Percentiles rank a stretch among this genome's conserved stretches.
Evolutionary conservation across 2,329 filamentous ascomycete species (phyloP).

Genomic region (Mycosphaerella arachidis): DNA sequence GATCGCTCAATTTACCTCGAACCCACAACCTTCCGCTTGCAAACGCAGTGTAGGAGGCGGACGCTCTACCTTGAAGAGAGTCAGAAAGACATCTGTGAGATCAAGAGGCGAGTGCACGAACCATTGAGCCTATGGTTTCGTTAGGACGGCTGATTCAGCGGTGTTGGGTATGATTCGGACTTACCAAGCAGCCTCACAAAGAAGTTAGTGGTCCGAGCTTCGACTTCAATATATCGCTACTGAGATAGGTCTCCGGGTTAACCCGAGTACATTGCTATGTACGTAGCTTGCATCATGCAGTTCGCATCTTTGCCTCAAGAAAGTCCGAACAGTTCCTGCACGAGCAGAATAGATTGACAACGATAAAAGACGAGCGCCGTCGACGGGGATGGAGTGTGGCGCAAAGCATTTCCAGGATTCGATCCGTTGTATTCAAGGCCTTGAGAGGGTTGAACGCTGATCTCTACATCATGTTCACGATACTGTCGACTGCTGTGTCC

Average conservation of each 20-base stretch:
- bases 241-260: background rate
- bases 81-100: background rate
- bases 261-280: background rate
- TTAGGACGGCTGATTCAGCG: background rate
- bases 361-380: too few species aligned
- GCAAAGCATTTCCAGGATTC: too few species aligned
- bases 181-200: slow-evolving; percentile 1
- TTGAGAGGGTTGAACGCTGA: too few species aligned
- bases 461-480: too few species aligned
- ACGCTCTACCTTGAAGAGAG: slow-evolving; percentile 19
- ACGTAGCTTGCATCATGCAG: too few species aligned
- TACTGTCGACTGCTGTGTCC: too few species aligned
- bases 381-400: too few species aligned
- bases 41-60: slow-evolving; percentile 14
- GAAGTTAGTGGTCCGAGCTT: background rate
- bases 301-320: too few species aligned
- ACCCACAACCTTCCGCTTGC: slow-evolving; percentile 21
- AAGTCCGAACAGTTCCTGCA: too few species aligned
- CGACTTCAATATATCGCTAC: background rate
- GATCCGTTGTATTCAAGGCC: too few species aligned
- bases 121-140: background rate
- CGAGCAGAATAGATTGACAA: too few species aligned
- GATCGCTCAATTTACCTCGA: slow-evolving; percentile 1
- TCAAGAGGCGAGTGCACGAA: background rate
- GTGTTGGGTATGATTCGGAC: background rate